These are phyloP conservation scores for Arthromyces matolae DNA, from an alignment of 768 basidiomycete species.

Conservation along the genomic window DNA sequence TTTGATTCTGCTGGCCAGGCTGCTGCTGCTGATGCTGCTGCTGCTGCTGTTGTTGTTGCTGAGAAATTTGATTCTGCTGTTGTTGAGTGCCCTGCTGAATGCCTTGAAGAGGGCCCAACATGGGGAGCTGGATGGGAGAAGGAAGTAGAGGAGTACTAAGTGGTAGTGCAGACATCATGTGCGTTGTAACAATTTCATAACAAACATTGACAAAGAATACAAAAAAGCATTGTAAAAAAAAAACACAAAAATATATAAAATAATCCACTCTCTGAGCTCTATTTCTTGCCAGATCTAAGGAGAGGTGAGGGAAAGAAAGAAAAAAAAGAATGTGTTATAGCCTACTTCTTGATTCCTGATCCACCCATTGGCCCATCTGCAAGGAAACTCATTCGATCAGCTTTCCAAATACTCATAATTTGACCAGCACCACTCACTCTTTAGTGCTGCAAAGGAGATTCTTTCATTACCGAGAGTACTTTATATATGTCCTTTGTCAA, in stretches of 20 bases:
- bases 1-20: conserved; percentile 45
- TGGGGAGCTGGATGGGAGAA: conserved; percentile 50
- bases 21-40: conserved; percentile 51
- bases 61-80: conserved; percentile 60
- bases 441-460: conserved; percentile 50
- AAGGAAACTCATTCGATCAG: background rate
- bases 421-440: conserved; percentile 36
- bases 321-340: conserved; percentile 14
- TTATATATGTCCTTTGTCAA: no score
- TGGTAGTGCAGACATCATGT: conserved; percentile 17
- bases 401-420: background rate
- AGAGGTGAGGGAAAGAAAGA: conserved; percentile 5
- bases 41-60: conserved; percentile 59
- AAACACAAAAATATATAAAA: conserved; percentile 33
- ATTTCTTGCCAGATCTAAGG: conserved; percentile 70
- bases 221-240: no score
- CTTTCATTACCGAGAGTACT: no score
- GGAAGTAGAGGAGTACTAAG: conserved; percentile 19
- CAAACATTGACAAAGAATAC: conserved; percentile 46
- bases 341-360: conserved; percentile 85
- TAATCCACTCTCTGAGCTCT: conserved; percentile 39
- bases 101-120: conserved; percentile 71
- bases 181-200: conserved; percentile 23
- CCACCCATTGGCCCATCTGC: conserved; percentile 69
- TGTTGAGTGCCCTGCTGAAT: conserved; percentile 54